Base-by-base conservation (phyloP, 768 basidiomycete species). In the Solioccasus polychromus region DNA sequence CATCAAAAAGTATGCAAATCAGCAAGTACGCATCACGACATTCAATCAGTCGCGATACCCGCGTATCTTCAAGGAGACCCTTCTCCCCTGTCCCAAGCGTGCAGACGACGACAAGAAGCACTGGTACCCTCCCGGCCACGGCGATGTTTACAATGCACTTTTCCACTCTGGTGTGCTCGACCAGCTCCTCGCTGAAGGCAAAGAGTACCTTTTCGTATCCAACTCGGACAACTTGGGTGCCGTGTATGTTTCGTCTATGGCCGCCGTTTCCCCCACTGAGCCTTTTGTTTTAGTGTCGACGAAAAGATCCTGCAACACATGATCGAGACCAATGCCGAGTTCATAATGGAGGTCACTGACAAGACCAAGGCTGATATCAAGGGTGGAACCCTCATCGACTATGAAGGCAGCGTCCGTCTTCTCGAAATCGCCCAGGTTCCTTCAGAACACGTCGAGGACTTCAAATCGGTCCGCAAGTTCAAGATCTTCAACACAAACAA, bases 341-440 rank as follows among this genome's bases (percentile, higher is more conserved):
- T 83, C 69, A 60, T 85, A 54, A 83, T 83, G 82, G 82, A 86
- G 59, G 81, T 87, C 50, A 87, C 85, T 9, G 85, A 87, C 76
- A 87, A 87, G 74, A 87, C 85, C 57, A 87, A 87, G 71, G 84
- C 85, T 24, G 85, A 86, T 55, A 79, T 86, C 68, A 86, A 86
- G 69, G 78, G 78, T 70, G 81, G 82, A 64, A 82, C 81, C 12
- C 75, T 82, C 54, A 81, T 84, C 59, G 78, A 84, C 57, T 83
- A 83, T 53, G 78, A 86, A 17, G 85, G 85, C 44, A 69, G 68
- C 31, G 68, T 86, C 39, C 75, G 84, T 44, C 68, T 87, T n/a
- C 76, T 87, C 53, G 84, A 87, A 68, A 82, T 87, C 37, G 85
- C 85, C 3, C 84, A 87, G 61, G 85, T 87, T 7, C 79, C 83